Evolutionary conservation across 108 stramenopile genomes (phyloP), one percentile per base, ranked within the genome.

Genomic region (Skeletonema costatum): DNA sequence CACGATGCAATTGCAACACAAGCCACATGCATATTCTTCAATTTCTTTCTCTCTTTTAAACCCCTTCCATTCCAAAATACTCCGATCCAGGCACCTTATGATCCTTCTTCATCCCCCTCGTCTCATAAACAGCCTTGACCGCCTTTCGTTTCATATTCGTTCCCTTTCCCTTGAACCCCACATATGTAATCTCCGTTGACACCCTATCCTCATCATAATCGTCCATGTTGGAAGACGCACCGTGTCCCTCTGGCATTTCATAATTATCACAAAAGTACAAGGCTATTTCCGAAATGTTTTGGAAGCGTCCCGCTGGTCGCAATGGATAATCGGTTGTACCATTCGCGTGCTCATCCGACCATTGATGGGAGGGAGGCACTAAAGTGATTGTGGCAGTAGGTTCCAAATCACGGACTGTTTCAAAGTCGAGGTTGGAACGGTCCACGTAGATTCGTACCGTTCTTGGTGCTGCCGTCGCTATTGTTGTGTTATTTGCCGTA

Each of bases 101-200:
- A 84, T 93, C 92, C 70, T 85, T 81, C 38, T 71, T 86, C 92
- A 93, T 96, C 32, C 90, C 91, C 73, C 67, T 64, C 0, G 85
- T 79, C 71, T 96, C 95, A 71, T 96, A 96, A 6, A 93, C 76
- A 13, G 88, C 77, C 32, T 96, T 88, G 5, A 96, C 95, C 7
- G 87, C 91, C 68, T 81, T 64, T 11, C 92, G 87, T 64, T 87
- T 90, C 62, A 82, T 72, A 32, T 83, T 75, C 53, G 87, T 92
- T 5, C 95, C 95, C 66, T 89, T 90, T 5, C 95, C 95, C 71
- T 96, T 96, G 60, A 96, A 74, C 12, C 95, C 95, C 32, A 96
- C 84, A 72, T 87, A 96, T 4, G 88, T 92, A 32, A 96, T 84
- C 53, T 90, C 81, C 11, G 95, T 93, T 2, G 84, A 76, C 4